phyloP scores from a whole-genome alignment of 345 rosid species.

The Dimocarpus longan region DNA sequence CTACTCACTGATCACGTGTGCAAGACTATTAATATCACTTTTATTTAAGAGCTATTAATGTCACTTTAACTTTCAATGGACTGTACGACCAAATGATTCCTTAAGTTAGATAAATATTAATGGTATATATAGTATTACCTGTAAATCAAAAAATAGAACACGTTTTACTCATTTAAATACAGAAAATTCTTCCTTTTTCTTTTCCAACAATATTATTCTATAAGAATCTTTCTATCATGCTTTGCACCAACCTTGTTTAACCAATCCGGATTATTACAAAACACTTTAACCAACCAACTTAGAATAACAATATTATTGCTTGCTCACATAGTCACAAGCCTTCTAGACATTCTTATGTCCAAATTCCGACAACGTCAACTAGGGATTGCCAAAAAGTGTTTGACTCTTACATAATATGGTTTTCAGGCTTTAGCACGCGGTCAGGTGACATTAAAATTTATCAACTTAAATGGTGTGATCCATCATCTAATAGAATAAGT shows the following conservation, averaged over 20 bases:
- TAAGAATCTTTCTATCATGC: not conserved
- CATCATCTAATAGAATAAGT: not conserved
- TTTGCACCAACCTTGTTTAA: no score
- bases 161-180: not conserved
- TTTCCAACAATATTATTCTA: not conserved
- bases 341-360: not conserved
- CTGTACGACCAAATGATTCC: no score
- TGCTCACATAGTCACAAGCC: not conserved
- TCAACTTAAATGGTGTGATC: no score
- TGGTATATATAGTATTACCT: no score
- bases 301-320: not conserved
- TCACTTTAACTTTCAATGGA: no score
- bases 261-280: not conserved
- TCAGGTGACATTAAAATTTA: not conserved
- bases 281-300: conserved; percentile 10
- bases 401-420: not conserved
- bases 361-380: not conserved
- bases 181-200: not conserved
- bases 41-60: no score
- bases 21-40: no score
- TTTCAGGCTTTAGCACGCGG: not conserved
- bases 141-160: not conserved
- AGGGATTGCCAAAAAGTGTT: not conserved
- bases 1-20: no score
- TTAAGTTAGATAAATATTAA: no score